Conservation (phyloP, 495 filamentous ascomycete genomes). For the Penicilliopsis zonata region DNA sequence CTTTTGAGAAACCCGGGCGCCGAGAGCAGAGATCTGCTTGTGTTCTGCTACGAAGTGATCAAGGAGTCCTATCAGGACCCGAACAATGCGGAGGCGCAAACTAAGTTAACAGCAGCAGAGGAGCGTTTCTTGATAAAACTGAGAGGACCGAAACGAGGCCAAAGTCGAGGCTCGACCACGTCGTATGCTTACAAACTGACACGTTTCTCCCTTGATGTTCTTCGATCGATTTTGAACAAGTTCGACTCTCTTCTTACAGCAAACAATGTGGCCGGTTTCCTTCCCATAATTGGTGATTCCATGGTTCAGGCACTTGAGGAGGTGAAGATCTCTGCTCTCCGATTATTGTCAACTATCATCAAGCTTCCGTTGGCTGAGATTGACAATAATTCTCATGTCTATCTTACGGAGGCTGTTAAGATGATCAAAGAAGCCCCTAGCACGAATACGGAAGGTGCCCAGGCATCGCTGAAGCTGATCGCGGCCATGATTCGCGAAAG, state of each 20-base stretch:
- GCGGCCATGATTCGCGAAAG: slow-evolving; percentile 77
- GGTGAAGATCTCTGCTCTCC: slow-evolving; percentile 72
- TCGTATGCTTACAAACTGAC: slow-evolving; percentile 74
- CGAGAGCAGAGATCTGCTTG: slow-evolving; percentile 60
- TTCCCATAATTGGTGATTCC: slow-evolving; percentile 80
- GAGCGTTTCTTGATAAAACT: slow-evolving; percentile 65
- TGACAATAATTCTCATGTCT: slow-evolving; percentile 58
- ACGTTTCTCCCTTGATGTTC: slow-evolving; percentile 74
- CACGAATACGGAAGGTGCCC: slow-evolving; percentile 68
- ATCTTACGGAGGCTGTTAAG: slow-evolving; percentile 71
- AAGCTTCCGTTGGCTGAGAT: slow-evolving; percentile 67
- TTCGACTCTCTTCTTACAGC: slow-evolving; percentile 67
- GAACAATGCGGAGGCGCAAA: slow-evolving; percentile 13
- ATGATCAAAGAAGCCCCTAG: slow-evolving; percentile 64
- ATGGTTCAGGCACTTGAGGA: slow-evolving; percentile 76
- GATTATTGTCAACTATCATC: slow-evolving; percentile 71
- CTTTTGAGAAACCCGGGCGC: slow-evolving; percentile 67
- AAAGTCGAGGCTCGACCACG: slow-evolving; percentile 49
- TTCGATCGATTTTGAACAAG: slow-evolving; percentile 71
- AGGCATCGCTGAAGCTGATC: slow-evolving; percentile 77
- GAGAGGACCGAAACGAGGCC: slow-evolving; percentile 56
- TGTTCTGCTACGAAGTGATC: slow-evolving; percentile 91
- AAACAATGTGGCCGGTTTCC: slow-evolving; percentile 66
- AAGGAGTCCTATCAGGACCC: slow-evolving; percentile 64
- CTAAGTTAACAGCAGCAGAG: slow-evolving; percentile 44